A percentile compares a stretch with the other conserved stretches of the same genome.
Conservation (phyloP, 192 early-diverging fungal genomes). For the Backusella luteola region DNA sequence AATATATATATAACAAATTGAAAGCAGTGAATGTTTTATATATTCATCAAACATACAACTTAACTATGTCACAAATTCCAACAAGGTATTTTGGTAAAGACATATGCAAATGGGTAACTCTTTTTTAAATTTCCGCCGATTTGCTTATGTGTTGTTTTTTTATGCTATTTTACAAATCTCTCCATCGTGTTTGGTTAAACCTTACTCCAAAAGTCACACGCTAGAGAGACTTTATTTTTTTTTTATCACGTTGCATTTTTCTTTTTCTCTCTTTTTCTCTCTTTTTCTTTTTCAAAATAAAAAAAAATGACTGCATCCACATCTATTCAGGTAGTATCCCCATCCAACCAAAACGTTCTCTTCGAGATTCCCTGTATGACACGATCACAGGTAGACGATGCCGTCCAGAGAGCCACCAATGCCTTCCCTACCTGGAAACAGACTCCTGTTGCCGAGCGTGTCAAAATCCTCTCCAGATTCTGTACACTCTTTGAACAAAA, state of each 20-base stretch:
- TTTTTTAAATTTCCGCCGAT: too few species aligned
- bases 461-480: conserved; percentile 49
- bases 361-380: conserved; percentile 21
- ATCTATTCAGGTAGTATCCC: conserved; percentile 30
- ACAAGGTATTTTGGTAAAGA: too few species aligned
- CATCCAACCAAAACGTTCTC: conserved; percentile 20
- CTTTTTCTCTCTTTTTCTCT: neutral
- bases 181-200: neutral
- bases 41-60: too few species aligned
- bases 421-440: conserved; percentile 58
- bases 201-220: neutral
- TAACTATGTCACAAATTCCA: too few species aligned
- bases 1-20: too few species aligned
- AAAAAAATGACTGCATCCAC: conserved; percentile 6
- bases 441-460: conserved; percentile 51
- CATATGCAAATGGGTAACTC: too few species aligned
- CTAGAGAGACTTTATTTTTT: neutral
- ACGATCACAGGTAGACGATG: conserved; percentile 33
- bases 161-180: neutral
- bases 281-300: neutral
- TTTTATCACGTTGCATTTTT: neutral
- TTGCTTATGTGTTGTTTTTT: neutral
- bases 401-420: conserved; percentile 39
- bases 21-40: too few species aligned
- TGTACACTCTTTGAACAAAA: conserved; percentile 53